Evolutionary conservation across 352 stramenopile genomes (phyloP), one percentile per base, ranked within the genome.

Genomic region (Elongisporangium anandrum): DNA sequence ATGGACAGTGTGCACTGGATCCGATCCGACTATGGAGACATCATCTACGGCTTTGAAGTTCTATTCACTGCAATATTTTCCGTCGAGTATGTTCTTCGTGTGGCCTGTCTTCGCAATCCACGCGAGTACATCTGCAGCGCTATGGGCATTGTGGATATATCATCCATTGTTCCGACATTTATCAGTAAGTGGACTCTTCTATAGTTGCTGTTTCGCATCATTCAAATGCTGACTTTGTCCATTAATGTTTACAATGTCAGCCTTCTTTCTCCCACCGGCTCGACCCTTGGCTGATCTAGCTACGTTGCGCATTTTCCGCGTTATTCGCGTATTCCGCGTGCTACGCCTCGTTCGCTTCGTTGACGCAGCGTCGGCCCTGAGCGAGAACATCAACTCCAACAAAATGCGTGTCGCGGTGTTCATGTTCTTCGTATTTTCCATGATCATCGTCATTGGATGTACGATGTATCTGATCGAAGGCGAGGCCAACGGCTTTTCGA

Each of bases 401-500:
- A 90, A 91, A 64, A 68, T 82, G 54, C 75, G 81, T n/a, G 85
- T 93, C 54, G 79, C 73, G 0, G 80, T 93, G 16, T 93, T 91
- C 63, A 81, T 91, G 45, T 79, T 88, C 59, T 80, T 75, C 23
- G 66, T 86, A 6, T 90, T 89, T 49, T 85, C 77, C 12, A 79
- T 93, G 68, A 90, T 91, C 63, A 65, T 90, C 34, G 81, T 93
- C 50, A 90, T 93, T 56, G 83, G 83, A 21, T 93, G 83, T 53
- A 72, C 81, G 48, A 93, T 93, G 81, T 93, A 93, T 61, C 60
- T 93, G 51, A 90, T 93, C 63, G 83, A 93, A 72, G 83, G 81
- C 29, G 83, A 90, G 52, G 64, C 67, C 16, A 73, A 91, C 60
- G 83, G 84, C 24, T 93, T 91, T 59, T 88, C 81, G n/a, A 83